Evolutionary conservation across 257 asterid species (phyloP).

Genomic region (Voacanga thouarsii): DNA sequence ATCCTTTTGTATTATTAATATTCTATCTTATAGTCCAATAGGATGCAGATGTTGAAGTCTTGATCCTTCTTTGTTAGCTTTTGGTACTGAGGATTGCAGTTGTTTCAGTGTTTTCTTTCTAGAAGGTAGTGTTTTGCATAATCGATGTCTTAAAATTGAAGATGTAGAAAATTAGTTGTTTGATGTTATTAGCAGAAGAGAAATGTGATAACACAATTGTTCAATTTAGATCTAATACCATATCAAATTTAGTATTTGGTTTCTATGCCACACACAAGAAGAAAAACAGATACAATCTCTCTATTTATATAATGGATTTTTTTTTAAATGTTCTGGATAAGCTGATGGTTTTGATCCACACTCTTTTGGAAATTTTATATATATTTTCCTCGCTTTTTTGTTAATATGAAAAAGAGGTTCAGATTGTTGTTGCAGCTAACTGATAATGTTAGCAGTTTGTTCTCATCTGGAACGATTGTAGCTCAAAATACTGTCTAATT

Average conservation of each 20-base stretch:
- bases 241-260: not conserved
- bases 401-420: not conserved
- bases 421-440: not conserved
- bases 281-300: not conserved
- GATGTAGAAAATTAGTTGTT: not conserved
- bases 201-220: not conserved
- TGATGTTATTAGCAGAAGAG: not conserved
- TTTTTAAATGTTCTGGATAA: not conserved
- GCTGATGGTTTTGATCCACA: not conserved
- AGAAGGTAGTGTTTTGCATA: not conserved
- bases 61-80: not conserved
- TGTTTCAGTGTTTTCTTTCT: slow-evolving; percentile 1
- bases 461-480: not conserved
- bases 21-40: not conserved
- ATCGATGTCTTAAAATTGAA: not conserved
- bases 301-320: not conserved
- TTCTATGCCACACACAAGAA: not conserved
- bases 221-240: not conserved
- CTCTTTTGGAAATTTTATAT: not conserved
- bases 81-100: not conserved
- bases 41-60: not conserved
- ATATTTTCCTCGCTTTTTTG: too few species aligned
- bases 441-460: not conserved
- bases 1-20: not conserved
- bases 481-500: not conserved